Evolutionary conservation across 441 rosid genomes (phyloP), one percentile per base, ranked within the genome.

Genomic region (Melastoma candidum): DNA sequence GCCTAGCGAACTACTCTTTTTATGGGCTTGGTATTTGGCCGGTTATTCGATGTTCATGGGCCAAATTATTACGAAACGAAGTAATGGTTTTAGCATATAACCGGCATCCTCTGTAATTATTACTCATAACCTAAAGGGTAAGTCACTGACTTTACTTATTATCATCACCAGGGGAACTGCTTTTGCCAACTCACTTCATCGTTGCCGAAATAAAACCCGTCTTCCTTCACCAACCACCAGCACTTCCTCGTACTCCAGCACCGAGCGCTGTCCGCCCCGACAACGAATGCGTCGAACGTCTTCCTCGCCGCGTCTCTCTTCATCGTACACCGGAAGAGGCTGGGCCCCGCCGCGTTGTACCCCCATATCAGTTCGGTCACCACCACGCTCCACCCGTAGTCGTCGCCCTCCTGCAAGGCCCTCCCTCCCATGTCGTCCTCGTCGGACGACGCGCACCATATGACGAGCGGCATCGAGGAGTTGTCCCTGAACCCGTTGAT

Each of bases 351-450:
- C 12, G 52, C 51, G 47, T 36, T 36, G 41, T 36, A 36, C 8
- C 74, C 78, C 78, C 82, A 83, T 17, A 17, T 17, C 11, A 83
- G 46, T 44, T 63, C 63, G 47, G 81, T 76, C 59, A 4, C 72
- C 59, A 4, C 72, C n/a, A 69, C 71, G 7, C 72, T 76, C 97
- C 97, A 89, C 14, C 82, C 63, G 60, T 73, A 85, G 53, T 85
- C 93, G 3, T 89, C 97, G 11, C 97, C 93, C 57, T 83, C 95
- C 67, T 89, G 95, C 36, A 89, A 84, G 6, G 97, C 97, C 1
- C 93, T 87, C 39, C 97, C 90, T 11, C 97, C 97, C 3, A 89
- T 71, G 49, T 85, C 95, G 17, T 65, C 65, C 11, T 27, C 26
- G 26, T 69, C 73, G 11, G 64, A 64, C 3, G 95, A 78, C 9